Base-by-base conservation (phyloP, 2,329 filamentous ascomycete species). In the Fusarium tupiense region DNA sequence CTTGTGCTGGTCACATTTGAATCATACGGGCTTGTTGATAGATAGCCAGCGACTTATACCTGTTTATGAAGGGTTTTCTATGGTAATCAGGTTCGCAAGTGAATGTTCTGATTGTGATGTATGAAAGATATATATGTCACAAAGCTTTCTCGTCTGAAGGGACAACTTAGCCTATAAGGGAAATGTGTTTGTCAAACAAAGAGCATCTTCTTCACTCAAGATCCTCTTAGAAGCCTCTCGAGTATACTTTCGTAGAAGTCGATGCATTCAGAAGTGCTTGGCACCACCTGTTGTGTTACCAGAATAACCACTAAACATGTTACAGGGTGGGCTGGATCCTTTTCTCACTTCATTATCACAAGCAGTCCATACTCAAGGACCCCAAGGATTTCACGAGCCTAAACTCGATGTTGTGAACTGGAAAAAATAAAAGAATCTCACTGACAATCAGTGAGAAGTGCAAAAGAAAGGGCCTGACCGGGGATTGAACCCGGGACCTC, bases 401-500 rank as follows among this genome's bases (percentile, higher is more conserved):
- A 17, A 37, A 53, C 4, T 16, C 14, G 13, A 35, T n/a, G 4
- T 11, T 17, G 5, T 49, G 8, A 19, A 12, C 2, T 6, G 14
- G n/a, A n/a, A 38, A 47, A 54, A 13, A 41, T 5, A 24, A 26
- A 5, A 37, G 5, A 3, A 26, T 16, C 8, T 17, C 10, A 9
- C 12, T 3, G 1, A n/a, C 5, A 3, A 6, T 10, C 1, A 1
- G 0, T 17, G 6, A 16, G 16, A 31, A 16, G 2, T 6, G 20
- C 47, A 58, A 71, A 71, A 71, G 37, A 17, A 50, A 59, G 83
- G 83, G 82, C 82, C 82, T 83, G 82, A 82, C 83, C 83, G 83
- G 82, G 83, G 82, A 84, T 84, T 83, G 83, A 84, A 84, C 83
- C 82, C 83, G 83, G 83, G 83, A 84, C 83, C 83, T 84, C 83